Base-by-base conservation (phyloP, 2,329 filamentous ascomycete species). In the Blastomyces gilchristii region DNA sequence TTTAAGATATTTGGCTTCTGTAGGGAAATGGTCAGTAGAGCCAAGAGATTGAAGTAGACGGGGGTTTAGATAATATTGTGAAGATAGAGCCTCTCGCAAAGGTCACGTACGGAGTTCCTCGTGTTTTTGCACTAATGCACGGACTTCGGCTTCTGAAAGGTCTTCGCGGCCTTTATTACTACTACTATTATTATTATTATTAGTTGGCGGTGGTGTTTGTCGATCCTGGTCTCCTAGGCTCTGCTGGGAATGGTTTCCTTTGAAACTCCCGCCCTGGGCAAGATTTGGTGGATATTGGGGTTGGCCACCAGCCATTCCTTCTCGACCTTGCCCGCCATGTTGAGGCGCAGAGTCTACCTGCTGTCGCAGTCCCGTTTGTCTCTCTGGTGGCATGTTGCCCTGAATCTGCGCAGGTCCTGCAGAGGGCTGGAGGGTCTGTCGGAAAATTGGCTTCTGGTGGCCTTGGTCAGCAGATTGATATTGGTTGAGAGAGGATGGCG, bases 1-100 rank as follows among this genome's bases (percentile, higher is more conserved):
- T 73, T 97, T 96, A 75, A 95, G 95, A 75, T 99, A 99, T 79
- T 99, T 99, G 68, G 85, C 86, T 71, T 94, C 92, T 96, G 67
- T 39, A 16, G 25, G 28, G 14, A 47, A 61, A 57, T 41, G 31
- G 60, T 63, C 28, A 60, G 65, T 60, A 60, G 57, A 59, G 41
- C 18, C 45, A 28, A 60, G 16, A 62, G 28, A 47, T 22, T 22
- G 22, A 53, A 39, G 56, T n/a, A 59, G 61, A 22, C n/a, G 7
- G 50, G 34, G 28, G 53, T 37, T 56, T 45, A 47, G 34, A 65
- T n/a, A 28, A 52, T 8, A 63, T 39, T 60, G 34, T 25, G 57
- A 41, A 65, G 34, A 16, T 54, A 56, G 4, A 63, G 57, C 11
- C 49, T 61, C 53, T 25, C 16, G 47, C 28, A 54, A 62, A 41